These are phyloP conservation scores for Pseudoperonospora humuli DNA, from an alignment of 352 stramenopile species.

Conservation along the genomic window DNA sequence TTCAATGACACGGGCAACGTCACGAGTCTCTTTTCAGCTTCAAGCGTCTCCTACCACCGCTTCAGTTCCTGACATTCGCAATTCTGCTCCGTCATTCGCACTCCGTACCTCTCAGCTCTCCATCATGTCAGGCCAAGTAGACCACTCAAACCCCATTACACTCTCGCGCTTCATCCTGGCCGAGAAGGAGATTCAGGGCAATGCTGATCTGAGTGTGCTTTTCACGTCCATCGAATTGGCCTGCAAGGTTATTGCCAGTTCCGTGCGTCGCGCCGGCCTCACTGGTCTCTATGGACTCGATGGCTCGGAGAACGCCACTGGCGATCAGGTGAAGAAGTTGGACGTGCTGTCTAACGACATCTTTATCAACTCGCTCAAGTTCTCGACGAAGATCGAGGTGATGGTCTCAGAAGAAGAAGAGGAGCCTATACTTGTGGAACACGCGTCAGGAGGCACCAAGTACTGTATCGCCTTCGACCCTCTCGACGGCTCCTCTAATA, in stretches of 20 bases:
- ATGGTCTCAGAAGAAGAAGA: constrained; percentile 98
- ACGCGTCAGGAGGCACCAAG: constrained; percentile 44
- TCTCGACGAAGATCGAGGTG: constrained; percentile 95
- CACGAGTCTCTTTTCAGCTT: constrained; percentile 14
- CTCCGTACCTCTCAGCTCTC: not conserved
- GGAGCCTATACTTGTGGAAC: constrained; percentile 93
- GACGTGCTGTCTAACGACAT: constrained; percentile 98
- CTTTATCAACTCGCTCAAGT: constrained; percentile 95
- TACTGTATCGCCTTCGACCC: constrained; percentile 99
- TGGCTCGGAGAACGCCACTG: constrained; percentile 95
- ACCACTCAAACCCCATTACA: constrained; percentile 87
- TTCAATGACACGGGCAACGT: constrained; percentile 25
- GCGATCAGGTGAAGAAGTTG: constrained; percentile 98
- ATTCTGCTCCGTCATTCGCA: constrained; percentile 20
- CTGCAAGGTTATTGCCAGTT: constrained; percentile 96
- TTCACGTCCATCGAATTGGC: constrained; percentile 94
- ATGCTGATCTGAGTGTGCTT: constrained; percentile 91
- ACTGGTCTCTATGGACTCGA: constrained; percentile 91
- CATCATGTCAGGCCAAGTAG: constrained; percentile 31
- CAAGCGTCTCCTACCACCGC: constrained; percentile 14
- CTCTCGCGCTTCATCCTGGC: constrained; percentile 92
- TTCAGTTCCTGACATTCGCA: constrained; percentile 6
- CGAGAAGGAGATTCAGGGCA: constrained; percentile 89
- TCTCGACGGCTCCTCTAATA: constrained; percentile 98
- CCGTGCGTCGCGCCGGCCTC: constrained; percentile 92